phyloP scores from a whole-genome alignment of 345 rosid species.

The Melaleuca quinquenervia region DNA sequence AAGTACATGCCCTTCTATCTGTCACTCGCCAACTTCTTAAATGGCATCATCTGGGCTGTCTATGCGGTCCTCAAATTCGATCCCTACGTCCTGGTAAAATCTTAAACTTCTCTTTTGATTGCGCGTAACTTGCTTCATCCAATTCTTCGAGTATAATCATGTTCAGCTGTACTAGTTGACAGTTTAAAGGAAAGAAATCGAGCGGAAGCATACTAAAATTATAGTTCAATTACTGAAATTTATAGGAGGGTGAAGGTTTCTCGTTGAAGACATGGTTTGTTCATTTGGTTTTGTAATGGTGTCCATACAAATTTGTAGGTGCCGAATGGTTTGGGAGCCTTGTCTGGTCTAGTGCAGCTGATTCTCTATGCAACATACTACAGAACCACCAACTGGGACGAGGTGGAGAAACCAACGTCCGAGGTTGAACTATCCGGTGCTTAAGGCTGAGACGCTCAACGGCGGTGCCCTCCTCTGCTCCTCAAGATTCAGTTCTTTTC shows the following conservation, averaged over 20 bases:
- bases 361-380: constrained; percentile 26
- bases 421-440: constrained; percentile 14
- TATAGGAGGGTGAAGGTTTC: background rate
- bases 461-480: background rate
- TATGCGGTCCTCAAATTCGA: constrained; percentile 56
- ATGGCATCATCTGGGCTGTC: constrained; percentile 45
- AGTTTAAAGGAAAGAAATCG: background rate
- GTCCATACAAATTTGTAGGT: constrained; percentile 2
- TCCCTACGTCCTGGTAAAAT: constrained; percentile 38
- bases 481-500: background rate
- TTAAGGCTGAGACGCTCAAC: background rate
- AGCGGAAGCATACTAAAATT: background rate
- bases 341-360: constrained; percentile 45
- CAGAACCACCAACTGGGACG: constrained; percentile 36
- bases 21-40: constrained; percentile 37
- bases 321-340: constrained; percentile 40
- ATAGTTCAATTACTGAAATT: background rate
- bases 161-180: background rate
- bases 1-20: constrained; percentile 76
- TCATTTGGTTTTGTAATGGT: background rate
- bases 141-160: background rate
- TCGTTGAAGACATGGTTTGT: background rate
- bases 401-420: background rate
- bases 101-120: background rate
- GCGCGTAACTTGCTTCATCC: background rate